These are phyloP conservation scores for Tetrastigma voinierianum DNA, from an alignment of 164 flowering plant species.

Conservation along the genomic window DNA sequence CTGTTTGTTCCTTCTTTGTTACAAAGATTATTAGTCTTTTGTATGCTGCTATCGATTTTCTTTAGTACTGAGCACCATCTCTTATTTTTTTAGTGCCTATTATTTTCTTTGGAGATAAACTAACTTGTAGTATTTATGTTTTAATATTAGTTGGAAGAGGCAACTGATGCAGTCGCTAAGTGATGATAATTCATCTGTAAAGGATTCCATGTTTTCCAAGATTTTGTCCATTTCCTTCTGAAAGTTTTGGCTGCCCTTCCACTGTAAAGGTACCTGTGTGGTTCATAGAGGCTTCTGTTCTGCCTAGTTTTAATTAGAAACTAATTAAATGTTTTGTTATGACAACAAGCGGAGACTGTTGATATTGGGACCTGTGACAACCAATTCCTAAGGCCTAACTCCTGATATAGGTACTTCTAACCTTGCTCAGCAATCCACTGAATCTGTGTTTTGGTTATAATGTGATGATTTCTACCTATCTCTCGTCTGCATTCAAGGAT, in stretches of 20 bases:
- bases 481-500: background rate
- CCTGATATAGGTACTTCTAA: slow-evolving; percentile 45
- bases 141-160: slow-evolving; percentile 75
- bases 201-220: slow-evolving; percentile 24
- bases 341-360: slow-evolving; percentile 73
- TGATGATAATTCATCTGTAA: slow-evolving; percentile 77
- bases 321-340: slow-evolving; percentile 4
- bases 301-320: background rate
- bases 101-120: background rate
- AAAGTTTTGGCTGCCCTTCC: background rate
- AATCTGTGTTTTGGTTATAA: too few species aligned
- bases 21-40: too few species aligned
- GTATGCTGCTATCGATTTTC: too few species aligned
- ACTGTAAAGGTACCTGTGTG: background rate
- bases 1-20: too few species aligned
- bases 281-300: background rate
- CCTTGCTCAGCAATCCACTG: background rate
- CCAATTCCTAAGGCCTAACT: slow-evolving; percentile 52
- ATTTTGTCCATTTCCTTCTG: background rate
- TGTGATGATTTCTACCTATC: background rate
- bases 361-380: slow-evolving; percentile 87
- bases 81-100: too few species aligned
- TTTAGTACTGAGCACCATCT: too few species aligned
- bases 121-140: background rate
- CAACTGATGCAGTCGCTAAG: slow-evolving; percentile 89